phyloP scores from a whole-genome alignment of 1,284 basidiomycete genomes.

The Melampsora americana region DNA sequence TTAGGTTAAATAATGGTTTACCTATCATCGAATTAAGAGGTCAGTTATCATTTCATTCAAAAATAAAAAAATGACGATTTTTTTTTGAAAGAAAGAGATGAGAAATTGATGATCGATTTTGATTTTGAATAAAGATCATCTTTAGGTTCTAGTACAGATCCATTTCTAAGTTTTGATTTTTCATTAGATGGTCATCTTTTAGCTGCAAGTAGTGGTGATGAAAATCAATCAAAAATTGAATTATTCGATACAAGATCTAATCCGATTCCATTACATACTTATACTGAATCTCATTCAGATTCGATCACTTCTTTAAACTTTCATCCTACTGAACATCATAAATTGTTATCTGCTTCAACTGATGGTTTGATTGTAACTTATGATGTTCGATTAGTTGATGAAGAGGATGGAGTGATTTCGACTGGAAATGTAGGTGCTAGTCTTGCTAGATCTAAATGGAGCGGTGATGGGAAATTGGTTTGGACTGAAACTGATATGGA shows the following conservation, averaged over 20 bases:
- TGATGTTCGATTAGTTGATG: constrained; percentile 56
- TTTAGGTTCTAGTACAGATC: not conserved
- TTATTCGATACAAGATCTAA: constrained; percentile 11
- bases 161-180: constrained; percentile 4
- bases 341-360: constrained; percentile 57
- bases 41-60: not conserved
- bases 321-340: constrained; percentile 51
- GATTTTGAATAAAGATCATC: not conserved
- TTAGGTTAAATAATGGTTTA: not conserved
- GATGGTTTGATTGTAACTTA: constrained; percentile 57
- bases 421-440: constrained; percentile 55
- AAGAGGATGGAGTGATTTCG: constrained; percentile 57
- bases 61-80: not conserved
- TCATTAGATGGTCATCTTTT: not conserved
- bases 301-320: constrained; percentile 58
- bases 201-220: not conserved
- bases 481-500: constrained; percentile 42
- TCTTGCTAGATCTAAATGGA: constrained; percentile 52
- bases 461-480: not conserved
- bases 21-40: not conserved
- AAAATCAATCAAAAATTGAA: not conserved
- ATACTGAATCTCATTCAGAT: constrained; percentile 59
- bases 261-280: constrained; percentile 54
- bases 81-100: not conserved
- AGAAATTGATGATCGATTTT: not conserved